Conservation (phyloP, 2,329 filamentous ascomycete genomes). For the Aspergillus ibericus region DNA sequence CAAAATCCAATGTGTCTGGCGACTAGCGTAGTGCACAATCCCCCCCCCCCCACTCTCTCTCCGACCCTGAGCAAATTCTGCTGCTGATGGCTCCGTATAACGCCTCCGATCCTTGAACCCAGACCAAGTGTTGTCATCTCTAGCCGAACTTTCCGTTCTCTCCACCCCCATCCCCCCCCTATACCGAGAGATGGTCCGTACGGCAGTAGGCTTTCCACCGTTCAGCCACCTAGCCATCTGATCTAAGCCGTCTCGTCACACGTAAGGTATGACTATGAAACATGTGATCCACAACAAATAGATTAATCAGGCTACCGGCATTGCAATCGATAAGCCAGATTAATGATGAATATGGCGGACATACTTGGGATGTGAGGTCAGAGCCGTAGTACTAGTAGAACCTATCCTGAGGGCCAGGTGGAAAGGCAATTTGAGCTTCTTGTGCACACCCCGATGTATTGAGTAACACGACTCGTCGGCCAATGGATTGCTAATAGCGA, state of each 20-base stretch:
- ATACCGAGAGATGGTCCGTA: neutral
- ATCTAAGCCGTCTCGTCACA: neutral
- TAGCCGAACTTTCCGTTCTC: slow-evolving; percentile 16
- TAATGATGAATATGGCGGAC: neutral
- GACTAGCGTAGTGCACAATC: neutral
- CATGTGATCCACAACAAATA: slow-evolving; percentile 6
- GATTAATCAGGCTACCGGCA: neutral
- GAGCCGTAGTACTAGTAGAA: neutral
- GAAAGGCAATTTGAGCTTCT: neutral
- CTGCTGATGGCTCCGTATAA: neutral
- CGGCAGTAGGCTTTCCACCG: neutral
- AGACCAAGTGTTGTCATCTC: slow-evolving; percentile 8
- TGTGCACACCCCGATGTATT: neutral
- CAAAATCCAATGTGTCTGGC: neutral
- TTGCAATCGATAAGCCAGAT: neutral
- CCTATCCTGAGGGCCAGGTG: neutral
- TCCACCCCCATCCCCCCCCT: neutral
- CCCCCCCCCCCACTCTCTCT: neutral
- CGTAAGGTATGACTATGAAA: slow-evolving; percentile 2
- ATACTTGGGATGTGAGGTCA: neutral
- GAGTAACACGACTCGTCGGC: neutral
- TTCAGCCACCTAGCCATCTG: neutral
- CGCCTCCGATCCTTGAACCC: neutral
- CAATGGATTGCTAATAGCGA: neutral
- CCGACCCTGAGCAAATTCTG: slow-evolving; percentile 1